A percentile compares a stretch with the other conserved stretches of the same genome.
Conservation (phyloP, 139 green algal genomes). For the Tetradesmus lagerheimii region DNA sequence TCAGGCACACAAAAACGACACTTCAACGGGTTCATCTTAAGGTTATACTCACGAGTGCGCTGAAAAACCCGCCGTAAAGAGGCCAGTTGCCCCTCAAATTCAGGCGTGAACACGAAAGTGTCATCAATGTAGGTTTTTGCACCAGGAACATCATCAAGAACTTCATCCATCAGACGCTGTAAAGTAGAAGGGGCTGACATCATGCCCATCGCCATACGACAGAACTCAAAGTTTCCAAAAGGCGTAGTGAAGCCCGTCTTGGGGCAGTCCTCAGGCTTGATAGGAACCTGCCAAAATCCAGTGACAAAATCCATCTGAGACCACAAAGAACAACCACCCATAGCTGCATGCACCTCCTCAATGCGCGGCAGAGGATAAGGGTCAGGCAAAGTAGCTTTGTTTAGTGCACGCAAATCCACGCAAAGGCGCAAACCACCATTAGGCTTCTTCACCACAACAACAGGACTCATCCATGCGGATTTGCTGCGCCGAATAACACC, state of each 20-base stretch:
- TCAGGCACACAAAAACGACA: conserved; percentile 35
- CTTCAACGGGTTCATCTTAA: conserved; percentile 46
- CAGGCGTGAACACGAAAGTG: not conserved
- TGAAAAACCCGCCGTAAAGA: not conserved
- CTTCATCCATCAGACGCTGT: not conserved
- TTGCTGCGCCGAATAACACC: conserved; percentile 29
- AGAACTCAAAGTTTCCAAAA: conserved; percentile 3
- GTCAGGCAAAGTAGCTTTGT: conserved; percentile 16
- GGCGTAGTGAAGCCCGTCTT: conserved; percentile 26
- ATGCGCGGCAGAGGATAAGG: conserved; percentile 6
- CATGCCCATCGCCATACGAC: not conserved
- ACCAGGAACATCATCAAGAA: not conserved
- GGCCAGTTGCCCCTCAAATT: not conserved
- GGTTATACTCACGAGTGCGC: not conserved
- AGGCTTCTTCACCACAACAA: conserved; percentile 25
- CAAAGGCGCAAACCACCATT: not conserved
- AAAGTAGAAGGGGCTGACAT: not conserved
- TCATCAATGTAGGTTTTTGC: not conserved
- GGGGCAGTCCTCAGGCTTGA: not conserved
- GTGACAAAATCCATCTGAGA: conserved; percentile 26
- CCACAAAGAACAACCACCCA: conserved; percentile 19
- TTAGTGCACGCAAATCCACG: not conserved
- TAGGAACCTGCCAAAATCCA: conserved; percentile 22
- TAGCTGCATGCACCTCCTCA: conserved; percentile 8
- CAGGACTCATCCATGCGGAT: conserved; percentile 8